phyloP scores from a whole-genome alignment of 306 rosid genomes.

The Malus sylvestris region DNA sequence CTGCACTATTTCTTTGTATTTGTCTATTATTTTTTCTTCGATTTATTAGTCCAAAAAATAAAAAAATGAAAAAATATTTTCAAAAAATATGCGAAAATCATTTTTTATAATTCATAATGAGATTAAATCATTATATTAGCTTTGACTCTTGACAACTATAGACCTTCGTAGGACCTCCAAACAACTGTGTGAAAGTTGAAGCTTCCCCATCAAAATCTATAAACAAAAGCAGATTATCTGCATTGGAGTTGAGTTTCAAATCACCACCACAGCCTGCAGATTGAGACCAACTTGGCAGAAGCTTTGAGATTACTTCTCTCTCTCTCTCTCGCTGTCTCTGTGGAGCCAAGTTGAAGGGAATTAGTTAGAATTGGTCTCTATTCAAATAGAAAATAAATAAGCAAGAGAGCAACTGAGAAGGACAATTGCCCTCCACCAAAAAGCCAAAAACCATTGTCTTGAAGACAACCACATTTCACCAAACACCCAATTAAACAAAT shows the following conservation, averaged over 20 bases:
- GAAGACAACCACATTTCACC: constrained; percentile 67
- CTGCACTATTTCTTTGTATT: no score
- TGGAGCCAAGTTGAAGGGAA: constrained; percentile 10
- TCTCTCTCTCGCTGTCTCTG: constrained; percentile 1
- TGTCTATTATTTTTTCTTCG: no score
- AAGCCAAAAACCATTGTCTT: constrained; percentile 29
- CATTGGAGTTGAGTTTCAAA: constrained; percentile 10
- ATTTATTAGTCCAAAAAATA: no score
- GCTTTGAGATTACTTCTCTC: constrained; percentile 60
- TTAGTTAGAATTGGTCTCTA: constrained; percentile 35
- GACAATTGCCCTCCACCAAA: constrained; percentile 61
- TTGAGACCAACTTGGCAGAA: constrained; percentile 39
- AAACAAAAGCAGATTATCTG: constrained; percentile 25
- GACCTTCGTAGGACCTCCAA: neutral
- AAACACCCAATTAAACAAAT: constrained; percentile 46
- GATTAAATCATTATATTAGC: neutral
- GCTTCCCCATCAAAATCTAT: constrained; percentile 3
- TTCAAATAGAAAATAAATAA: neutral
- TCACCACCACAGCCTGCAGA: constrained; percentile 31
- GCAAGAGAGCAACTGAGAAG: constrained; percentile 33
- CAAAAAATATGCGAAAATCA: no score
- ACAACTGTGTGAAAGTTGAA: neutral
- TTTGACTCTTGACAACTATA: neutral
- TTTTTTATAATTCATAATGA: no score
- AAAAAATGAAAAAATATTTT: no score